These are phyloP conservation scores for Rhodotorula mucilaginosa DNA, from an alignment of 1,284 basidiomycete species.

Conservation along the genomic window DNA sequence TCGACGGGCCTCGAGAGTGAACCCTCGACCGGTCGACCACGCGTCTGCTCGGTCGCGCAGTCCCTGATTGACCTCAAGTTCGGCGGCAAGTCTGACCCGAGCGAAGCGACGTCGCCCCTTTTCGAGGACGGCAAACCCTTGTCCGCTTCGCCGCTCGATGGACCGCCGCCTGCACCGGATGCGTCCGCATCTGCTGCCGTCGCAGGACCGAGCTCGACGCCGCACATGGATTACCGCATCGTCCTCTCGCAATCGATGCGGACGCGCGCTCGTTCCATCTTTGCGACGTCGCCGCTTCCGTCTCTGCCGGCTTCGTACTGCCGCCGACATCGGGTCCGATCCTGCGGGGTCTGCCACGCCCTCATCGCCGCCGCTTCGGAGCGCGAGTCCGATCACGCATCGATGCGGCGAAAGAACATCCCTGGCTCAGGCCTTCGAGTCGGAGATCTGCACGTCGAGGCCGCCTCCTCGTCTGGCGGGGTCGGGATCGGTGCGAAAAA, in stretches of 20 bases:
- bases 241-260: conserved; percentile 40
- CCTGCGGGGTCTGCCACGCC: conserved; percentile 32
- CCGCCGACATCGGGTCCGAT: conserved; percentile 34
- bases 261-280: conserved; percentile 37
- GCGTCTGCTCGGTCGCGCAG: conserved; percentile 32
- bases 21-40: background rate
- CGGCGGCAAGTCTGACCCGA: conserved; percentile 23
- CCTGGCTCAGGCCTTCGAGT: conserved; percentile 31
- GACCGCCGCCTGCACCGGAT: background rate
- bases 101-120: background rate
- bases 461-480: background rate
- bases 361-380: conserved; percentile 9
- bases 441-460: background rate
- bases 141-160: background rate
- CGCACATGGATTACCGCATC: conserved; percentile 44
- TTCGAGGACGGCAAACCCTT: conserved; percentile 17
- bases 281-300: conserved; percentile 27
- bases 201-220: conserved; percentile 20
- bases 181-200: background rate
- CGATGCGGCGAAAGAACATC: conserved; percentile 15
- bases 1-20: background rate
- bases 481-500: conserved; percentile 22
- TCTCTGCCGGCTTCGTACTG: conserved; percentile 30
- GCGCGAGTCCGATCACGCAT: conserved; percentile 10
- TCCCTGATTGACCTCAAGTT: conserved; percentile 41